Percentiles rank a stretch among this genome's conserved stretches.
These are phyloP conservation scores for Gossypium raimondii DNA, from an alignment of 345 rosid genomes.

Conservation along the genomic window DNA sequence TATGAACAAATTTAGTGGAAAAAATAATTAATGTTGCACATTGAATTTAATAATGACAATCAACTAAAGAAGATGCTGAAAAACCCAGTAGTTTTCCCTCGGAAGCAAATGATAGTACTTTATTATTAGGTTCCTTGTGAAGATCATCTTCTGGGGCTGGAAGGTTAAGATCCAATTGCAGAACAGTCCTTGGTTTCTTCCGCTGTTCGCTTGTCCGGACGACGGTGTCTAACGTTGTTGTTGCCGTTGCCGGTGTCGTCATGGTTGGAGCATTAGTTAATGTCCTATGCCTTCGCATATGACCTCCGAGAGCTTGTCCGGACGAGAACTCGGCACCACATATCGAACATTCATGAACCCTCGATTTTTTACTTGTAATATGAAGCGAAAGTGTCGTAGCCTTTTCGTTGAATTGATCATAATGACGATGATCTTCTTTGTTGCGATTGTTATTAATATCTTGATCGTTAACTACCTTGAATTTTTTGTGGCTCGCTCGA, in stretches of 20 bases:
- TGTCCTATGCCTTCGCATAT: slow-evolving; percentile 82
- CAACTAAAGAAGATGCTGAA: slow-evolving; percentile 55
- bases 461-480: slow-evolving; percentile 24
- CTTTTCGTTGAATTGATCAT: slow-evolving; percentile 7
- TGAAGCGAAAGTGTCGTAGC: slow-evolving; percentile 56
- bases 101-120: slow-evolving; percentile 24
- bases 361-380: slow-evolving; percentile 25
- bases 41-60: slow-evolving; percentile 48
- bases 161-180: slow-evolving; percentile 59
- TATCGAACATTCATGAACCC: slow-evolving; percentile 73
- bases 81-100: slow-evolving; percentile 53
- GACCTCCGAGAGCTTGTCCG: slow-evolving; percentile 96
- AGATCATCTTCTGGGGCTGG: slow-evolving; percentile 45
- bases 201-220: slow-evolving; percentile 16
- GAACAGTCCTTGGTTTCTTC: slow-evolving; percentile 28
- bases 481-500: slow-evolving; percentile 88
- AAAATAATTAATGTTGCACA: not conserved
- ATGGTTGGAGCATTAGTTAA: slow-evolving; percentile 7
- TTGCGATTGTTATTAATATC: slow-evolving; percentile 21
- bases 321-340: slow-evolving; percentile 81
- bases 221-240: slow-evolving; percentile 13
- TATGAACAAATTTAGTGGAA: slow-evolving; percentile 18
- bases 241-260: not conserved
- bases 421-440: slow-evolving; percentile 17
- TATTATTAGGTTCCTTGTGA: slow-evolving; percentile 19